Evolutionary conservation across 1,284 basidiomycete genomes (phyloP).

Genomic region (Marasmius fiardii): DNA sequence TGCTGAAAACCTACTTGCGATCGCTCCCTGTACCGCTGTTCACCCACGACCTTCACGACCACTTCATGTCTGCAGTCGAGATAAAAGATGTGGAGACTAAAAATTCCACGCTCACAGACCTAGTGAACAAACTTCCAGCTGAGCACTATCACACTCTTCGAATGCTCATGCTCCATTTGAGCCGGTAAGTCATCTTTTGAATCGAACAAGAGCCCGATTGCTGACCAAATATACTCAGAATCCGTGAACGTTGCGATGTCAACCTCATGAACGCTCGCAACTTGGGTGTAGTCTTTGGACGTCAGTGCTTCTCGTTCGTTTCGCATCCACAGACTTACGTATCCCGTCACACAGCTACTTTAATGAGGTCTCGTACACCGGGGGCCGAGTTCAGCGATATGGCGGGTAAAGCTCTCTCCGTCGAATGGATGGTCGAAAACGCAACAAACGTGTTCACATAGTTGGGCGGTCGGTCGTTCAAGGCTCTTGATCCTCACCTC

Average conservation of each 20-base stretch:
- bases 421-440: constrained; percentile 92
- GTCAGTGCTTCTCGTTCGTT: constrained; percentile 52
- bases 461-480: no score
- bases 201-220: not conserved
- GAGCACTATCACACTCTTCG: constrained; percentile 88
- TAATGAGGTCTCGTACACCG: constrained; percentile 88
- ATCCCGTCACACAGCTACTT: constrained; percentile 64
- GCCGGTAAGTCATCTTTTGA: constrained; percentile 50
- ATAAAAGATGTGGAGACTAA: constrained; percentile 66
- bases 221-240: constrained; percentile 36
- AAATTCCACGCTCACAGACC: constrained; percentile 58
- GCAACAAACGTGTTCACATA: constrained; percentile 61
- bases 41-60: constrained; percentile 89
- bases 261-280: constrained; percentile 97
- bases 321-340: constrained; percentile 12
- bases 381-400: constrained; percentile 93
- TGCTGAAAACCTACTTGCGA: constrained; percentile 96
- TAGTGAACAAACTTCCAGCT: constrained; percentile 78
- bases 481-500: not conserved
- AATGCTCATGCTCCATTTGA: constrained; percentile 83
- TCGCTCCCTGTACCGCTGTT: constrained; percentile 87
- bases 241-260: constrained; percentile 63
- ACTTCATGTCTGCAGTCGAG: constrained; percentile 77
- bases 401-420: constrained; percentile 90
- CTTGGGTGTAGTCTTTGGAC: constrained; percentile 99